phyloP scores from a whole-genome alignment of 352 stramenopile species.

The Thraustochytrium striatum region DNA sequence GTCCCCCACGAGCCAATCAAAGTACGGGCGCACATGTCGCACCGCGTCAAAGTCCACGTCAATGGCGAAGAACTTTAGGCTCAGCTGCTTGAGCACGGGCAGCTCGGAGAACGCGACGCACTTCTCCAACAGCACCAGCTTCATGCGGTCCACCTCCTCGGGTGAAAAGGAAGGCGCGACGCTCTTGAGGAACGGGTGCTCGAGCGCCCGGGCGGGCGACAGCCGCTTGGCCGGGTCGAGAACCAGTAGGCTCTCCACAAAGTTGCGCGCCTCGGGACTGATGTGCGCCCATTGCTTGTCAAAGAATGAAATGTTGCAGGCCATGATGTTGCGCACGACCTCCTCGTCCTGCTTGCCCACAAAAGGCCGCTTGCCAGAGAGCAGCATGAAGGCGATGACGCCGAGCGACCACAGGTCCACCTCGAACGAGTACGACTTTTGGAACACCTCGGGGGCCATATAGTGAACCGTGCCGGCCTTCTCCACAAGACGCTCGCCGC shows the following conservation, averaged over 20 bases:
- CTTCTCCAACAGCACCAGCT: background rate
- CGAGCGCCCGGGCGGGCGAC: conserved; percentile 73
- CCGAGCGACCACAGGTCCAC: conserved; percentile 87
- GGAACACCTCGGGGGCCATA: conserved; percentile 83
- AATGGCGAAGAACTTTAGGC: background rate
- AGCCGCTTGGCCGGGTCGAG: conserved; percentile 73
- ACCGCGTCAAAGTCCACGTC: background rate
- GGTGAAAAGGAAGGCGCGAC: background rate
- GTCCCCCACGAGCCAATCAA: background rate
- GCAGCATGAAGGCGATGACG: conserved; percentile 87
- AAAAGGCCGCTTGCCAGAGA: conserved; percentile 93
- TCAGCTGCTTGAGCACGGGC: conserved; percentile 18
- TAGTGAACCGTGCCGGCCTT: conserved; percentile 81
- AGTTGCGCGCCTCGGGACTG: conserved; percentile 79
- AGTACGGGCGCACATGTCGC: background rate
- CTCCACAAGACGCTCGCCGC: background rate
- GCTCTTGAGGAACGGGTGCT: conserved; percentile 63
- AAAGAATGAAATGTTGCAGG: background rate
- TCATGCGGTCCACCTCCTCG: background rate
- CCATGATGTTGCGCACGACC: conserved; percentile 35
- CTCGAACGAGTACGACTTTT: conserved; percentile 81
- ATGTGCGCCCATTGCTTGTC: conserved; percentile 9
- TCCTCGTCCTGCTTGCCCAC: conserved; percentile 76
- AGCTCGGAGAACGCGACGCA: background rate
- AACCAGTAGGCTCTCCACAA: conserved; percentile 82